phyloP scores from a whole-genome alignment of 768 basidiomycete species.

The Dioszegia crocea region DNA sequence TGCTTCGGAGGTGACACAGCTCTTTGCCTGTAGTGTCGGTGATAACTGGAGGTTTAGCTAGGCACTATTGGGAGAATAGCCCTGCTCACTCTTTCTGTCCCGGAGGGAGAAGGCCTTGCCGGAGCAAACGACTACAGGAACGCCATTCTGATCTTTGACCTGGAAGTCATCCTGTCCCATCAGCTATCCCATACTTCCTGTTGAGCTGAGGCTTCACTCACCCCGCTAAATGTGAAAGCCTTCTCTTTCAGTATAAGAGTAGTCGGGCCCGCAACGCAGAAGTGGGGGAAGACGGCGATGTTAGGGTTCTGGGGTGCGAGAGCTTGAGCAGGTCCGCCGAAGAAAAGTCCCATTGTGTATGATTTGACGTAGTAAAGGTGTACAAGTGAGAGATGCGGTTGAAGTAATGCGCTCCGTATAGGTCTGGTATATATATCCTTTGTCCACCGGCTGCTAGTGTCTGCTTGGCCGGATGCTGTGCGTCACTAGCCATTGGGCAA shows the following conservation, averaged over 20 bases:
- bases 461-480: no score
- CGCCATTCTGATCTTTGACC: constrained; percentile 41
- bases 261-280: constrained; percentile 34
- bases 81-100: constrained; percentile 44
- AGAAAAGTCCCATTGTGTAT: constrained; percentile 36
- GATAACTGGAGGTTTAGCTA: constrained; percentile 29
- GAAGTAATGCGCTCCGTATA: no score
- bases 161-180: constrained; percentile 43
- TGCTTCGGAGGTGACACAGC: constrained; percentile 43
- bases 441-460: no score
- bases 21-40: constrained; percentile 36
- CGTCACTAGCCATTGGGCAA: no score
- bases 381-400: not conserved
- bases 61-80: not conserved
- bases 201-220: constrained; percentile 6
- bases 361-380: not conserved
- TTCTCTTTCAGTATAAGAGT: constrained; percentile 46
- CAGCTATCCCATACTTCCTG: not conserved
- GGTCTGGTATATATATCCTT: no score
- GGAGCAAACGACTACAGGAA: constrained; percentile 32
- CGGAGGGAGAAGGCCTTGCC: constrained; percentile 39
- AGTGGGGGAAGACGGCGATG: constrained; percentile 40
- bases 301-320: constrained; percentile 39
- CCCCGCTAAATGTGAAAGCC: constrained; percentile 43
- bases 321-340: constrained; percentile 15